phyloP scores from a whole-genome alignment of 768 basidiomycete genomes.

The Amanita fuliginea region DNA sequence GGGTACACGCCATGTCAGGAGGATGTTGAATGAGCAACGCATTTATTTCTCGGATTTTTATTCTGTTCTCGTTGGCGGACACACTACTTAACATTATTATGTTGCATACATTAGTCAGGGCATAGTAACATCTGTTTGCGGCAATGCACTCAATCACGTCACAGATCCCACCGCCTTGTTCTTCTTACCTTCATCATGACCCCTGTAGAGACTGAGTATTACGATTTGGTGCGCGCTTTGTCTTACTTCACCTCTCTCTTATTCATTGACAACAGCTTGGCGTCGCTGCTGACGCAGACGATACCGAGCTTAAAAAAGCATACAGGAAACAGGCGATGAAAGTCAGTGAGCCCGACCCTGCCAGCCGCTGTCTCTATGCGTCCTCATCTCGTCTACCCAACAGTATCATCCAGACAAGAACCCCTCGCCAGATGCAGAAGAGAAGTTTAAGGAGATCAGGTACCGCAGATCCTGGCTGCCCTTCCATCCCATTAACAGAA shows the following conservation, averaged over 20 bases:
- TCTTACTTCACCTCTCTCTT: not conserved
- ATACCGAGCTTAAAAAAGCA: slow-evolving; percentile 84
- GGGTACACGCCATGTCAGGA: slow-evolving; percentile 19
- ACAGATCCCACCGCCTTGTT: not conserved
- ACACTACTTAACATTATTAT: not conserved
- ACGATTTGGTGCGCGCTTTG: slow-evolving; percentile 55
- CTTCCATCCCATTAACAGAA: slow-evolving; percentile 16
- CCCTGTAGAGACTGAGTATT: slow-evolving; percentile 88
- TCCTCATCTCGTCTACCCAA: slow-evolving; percentile 1
- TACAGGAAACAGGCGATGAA: slow-evolving; percentile 93
- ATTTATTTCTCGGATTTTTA: not conserved
- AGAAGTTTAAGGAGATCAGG: slow-evolving; percentile 97
- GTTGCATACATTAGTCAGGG: not conserved
- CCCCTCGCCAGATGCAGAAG: slow-evolving; percentile 81
- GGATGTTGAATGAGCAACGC: not conserved
- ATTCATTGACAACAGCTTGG: slow-evolving; percentile 37
- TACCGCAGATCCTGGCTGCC: slow-evolving; percentile 12
- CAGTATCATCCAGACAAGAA: slow-evolving; percentile 98
- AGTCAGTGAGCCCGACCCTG: slow-evolving; percentile 29
- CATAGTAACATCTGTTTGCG: not conserved
- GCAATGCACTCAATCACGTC: not conserved
- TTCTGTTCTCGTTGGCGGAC: not conserved
- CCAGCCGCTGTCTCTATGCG: not conserved
- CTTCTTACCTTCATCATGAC: slow-evolving; percentile 34
- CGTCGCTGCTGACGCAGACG: slow-evolving; percentile 61